phyloP scores from a whole-genome alignment of 352 stramenopile genomes.

The Phytophthora cactorum region DNA sequence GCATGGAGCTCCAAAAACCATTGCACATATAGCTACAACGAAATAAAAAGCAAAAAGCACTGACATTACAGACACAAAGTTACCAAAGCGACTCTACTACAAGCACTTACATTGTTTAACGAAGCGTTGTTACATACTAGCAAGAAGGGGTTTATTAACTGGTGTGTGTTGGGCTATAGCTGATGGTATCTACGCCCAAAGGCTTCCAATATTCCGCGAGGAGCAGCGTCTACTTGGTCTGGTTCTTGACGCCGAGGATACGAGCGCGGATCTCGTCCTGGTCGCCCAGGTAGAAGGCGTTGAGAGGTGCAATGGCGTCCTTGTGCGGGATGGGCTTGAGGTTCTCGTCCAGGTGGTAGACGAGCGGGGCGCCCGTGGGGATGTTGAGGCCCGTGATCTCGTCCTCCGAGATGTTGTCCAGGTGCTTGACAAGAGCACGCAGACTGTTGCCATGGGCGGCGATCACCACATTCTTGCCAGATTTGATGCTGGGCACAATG shows the following conservation, averaged over 20 bases:
- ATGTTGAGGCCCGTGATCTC: conserved; percentile 96
- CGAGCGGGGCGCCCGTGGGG: conserved; percentile 89
- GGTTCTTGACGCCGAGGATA: conserved; percentile 98
- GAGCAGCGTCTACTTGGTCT: conserved; percentile 90
- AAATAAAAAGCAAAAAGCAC: conserved; percentile 34
- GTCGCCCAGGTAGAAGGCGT: conserved; percentile 91
- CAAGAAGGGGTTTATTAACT: too few species aligned
- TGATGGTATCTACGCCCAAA: conserved; percentile 1
- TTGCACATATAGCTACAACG: conserved; percentile 31
- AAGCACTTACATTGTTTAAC: too few species aligned
- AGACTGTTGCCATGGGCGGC: conserved; percentile 96
- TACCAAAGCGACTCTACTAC: too few species aligned
- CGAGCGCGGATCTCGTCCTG: conserved; percentile 96
- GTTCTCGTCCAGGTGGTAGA: conserved; percentile 91
- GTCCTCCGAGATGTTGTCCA: conserved; percentile 92
- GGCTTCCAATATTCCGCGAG: too few species aligned
- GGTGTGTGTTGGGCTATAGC: conserved; percentile 1
- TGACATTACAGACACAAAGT: not conserved
- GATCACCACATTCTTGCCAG: conserved; percentile 96
- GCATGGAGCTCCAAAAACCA: conserved; percentile 15
- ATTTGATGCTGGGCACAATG: conserved; percentile 92
- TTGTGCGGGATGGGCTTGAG: conserved; percentile 83
- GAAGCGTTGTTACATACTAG: too few species aligned
- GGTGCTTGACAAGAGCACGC: conserved; percentile 93
- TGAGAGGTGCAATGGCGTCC: conserved; percentile 87